Conservation (phyloP, 352 stramenopile species). For the Aphanomyces euteiches region DNA sequence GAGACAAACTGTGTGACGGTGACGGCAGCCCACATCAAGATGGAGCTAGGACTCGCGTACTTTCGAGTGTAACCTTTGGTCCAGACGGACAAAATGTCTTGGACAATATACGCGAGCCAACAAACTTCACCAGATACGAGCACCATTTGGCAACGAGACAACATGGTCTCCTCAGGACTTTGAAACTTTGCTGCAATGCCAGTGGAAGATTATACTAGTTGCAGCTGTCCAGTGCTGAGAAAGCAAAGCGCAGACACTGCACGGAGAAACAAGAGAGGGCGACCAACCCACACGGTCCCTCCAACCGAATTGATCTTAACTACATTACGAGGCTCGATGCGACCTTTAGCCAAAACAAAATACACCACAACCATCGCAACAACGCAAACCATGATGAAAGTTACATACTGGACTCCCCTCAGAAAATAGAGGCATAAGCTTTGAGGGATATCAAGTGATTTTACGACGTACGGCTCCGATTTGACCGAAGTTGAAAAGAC, state of each 20-base stretch:
- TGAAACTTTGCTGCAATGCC: neutral
- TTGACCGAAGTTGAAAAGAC: neutral
- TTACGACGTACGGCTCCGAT: neutral
- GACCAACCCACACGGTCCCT: neutral
- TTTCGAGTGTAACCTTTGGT: neutral
- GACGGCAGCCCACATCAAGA: neutral
- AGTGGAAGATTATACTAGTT: neutral
- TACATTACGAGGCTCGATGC: neutral
- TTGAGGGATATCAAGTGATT: neutral
- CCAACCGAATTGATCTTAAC: neutral
- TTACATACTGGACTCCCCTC: neutral
- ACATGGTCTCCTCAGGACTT: neutral
- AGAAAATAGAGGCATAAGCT: neutral
- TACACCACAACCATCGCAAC: neutral
- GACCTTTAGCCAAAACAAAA: neutral
- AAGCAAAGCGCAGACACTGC: neutral
- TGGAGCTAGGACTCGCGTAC: neutral
- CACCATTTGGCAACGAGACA: neutral
- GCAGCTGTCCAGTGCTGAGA: neutral
- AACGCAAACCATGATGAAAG: neutral
- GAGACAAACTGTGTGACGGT: neutral
- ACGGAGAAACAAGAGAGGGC: neutral
- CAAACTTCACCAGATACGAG: neutral
- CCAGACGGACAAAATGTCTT: neutral
- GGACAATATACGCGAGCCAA: neutral